Base-by-base conservation (phyloP, 2,329 filamentous ascomycete genomes). In the Thelonectria olida region DNA sequence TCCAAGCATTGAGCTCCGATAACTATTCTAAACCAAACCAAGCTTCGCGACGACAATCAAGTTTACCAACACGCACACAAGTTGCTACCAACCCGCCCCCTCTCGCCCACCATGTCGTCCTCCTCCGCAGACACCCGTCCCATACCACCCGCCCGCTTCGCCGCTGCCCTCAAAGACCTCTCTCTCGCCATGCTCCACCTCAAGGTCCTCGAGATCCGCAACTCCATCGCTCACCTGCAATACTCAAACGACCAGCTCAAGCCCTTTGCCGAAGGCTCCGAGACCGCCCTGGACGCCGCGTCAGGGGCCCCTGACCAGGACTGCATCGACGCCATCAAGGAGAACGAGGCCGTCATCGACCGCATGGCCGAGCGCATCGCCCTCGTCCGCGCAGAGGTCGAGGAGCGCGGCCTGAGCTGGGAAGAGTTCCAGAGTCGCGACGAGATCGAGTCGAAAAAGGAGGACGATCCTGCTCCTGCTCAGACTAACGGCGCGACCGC, bases 181-280 rank as follows among this genome's bases (percentile, higher is more conserved):
- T 86, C 90, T 39, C 75, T 89, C 66, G 83, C 85, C 64, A 84
- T 84, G 58, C 88, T 94, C 7, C 88, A 91, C 77, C 83, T 90
- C 76, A 93, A 93, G 78, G 86, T 90, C 61, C 85, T 90, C 73
- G 92, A 94, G 76, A 83, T 94, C 63, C 87, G 86, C 74, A 93
- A 93, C 83, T 87, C 84, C 69, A 89, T 93, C 73, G 83, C 85
- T 22, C 90, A 94, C 76, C 87, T 94, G 23, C 85, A 89, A 71
- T 88, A 88, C 75, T 91, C 88, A 65, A 94, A 93, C 79, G 84
- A 85, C 65, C 87, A 93, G 75, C 88, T 93, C 60, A 81, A 84
- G 56, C 90, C 90, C 31, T 93, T 87, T 69, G 89, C 90, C 57
- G 83, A 88, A 13, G 84, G 82, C 25, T 71, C 73, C 20, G 75